A percentile compares a stretch with the other conserved stretches of the same genome.
Evolutionary conservation across 164 flowering plant species (phyloP).

Genomic region (Piper longum): DNA sequence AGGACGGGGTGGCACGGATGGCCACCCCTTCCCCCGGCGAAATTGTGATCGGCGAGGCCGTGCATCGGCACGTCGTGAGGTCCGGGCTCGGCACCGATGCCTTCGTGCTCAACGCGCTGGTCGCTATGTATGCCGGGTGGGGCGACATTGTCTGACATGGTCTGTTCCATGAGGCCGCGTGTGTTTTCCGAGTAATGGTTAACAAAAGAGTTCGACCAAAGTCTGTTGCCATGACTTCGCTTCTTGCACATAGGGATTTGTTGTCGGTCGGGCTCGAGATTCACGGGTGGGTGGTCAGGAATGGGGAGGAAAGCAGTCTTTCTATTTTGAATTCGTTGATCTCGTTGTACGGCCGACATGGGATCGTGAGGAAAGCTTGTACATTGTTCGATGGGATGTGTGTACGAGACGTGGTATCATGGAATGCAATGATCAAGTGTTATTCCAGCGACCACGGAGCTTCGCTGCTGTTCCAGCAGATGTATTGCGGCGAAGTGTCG

Average conservation of each 20-base stretch:
- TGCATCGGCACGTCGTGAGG: slow-evolving; percentile 54
- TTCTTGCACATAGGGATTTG: slow-evolving; percentile 26
- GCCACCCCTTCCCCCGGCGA: slow-evolving; percentile 65
- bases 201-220: slow-evolving; percentile 34
- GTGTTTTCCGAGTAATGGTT: slow-evolving; percentile 38
- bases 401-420: slow-evolving; percentile 53
- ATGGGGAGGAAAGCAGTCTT: slow-evolving; percentile 30
- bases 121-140: slow-evolving; percentile 81
- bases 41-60: slow-evolving; percentile 47
- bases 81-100: slow-evolving; percentile 40
- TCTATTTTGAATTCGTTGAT: slow-evolving; percentile 61
- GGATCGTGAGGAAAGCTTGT: slow-evolving; percentile 21
- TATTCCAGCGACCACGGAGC: slow-evolving; percentile 26
- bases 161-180: slow-evolving; percentile 33
- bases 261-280: slow-evolving; percentile 28
- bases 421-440: slow-evolving; percentile 69
- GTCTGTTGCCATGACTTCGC: slow-evolving; percentile 38
- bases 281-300: slow-evolving; percentile 64
- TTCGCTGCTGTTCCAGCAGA: slow-evolving; percentile 30
- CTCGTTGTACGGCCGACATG: slow-evolving; percentile 28
- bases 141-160: slow-evolving; percentile 63
- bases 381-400: slow-evolving; percentile 49
- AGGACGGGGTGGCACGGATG: slow-evolving; percentile 66
- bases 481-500: slow-evolving; percentile 27
- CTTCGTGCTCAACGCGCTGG: slow-evolving; percentile 59